Evolutionary conservation across 2,329 filamentous ascomycete species (phyloP).

Genomic region (Colletotrichum costaricense): DNA sequence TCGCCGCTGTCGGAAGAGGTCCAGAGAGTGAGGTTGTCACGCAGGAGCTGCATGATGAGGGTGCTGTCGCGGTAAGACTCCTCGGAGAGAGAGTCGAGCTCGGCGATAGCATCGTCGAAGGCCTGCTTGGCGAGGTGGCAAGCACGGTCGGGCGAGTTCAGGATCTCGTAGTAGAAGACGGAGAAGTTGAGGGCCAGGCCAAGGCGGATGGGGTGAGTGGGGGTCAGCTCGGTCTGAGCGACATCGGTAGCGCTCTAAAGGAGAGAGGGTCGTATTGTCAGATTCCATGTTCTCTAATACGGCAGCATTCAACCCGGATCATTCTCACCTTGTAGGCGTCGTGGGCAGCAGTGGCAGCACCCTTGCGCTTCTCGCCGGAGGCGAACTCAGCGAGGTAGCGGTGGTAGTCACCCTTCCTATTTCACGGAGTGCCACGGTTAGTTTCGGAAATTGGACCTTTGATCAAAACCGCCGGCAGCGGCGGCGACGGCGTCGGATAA

Average conservation of each 20-base stretch:
- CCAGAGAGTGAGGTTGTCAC: constrained; percentile 98
- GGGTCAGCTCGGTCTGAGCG: constrained; percentile 96
- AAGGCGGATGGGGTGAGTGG: constrained; percentile 97
- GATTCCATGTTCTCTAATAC: background rate
- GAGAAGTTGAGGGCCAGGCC: constrained; percentile 99
- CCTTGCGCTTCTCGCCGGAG: constrained; percentile 91
- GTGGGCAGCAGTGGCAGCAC: constrained; percentile 85
- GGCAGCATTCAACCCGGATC: background rate
- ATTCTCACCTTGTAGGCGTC: constrained; percentile 95
- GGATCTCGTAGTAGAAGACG: constrained; percentile 99
- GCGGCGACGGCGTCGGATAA: constrained; percentile 42
- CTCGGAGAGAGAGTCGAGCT: constrained; percentile 97
- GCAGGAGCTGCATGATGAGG: constrained; percentile 98
- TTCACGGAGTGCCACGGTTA: constrained; percentile 37
- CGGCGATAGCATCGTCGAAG: constrained; percentile 97
- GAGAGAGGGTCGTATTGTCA: constrained; percentile 3
- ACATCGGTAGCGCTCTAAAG: constrained; percentile 93
- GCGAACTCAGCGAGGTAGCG: constrained; percentile 95
- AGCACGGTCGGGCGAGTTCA: constrained; percentile 96
- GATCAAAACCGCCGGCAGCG: background rate
- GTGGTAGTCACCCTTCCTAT: constrained; percentile 97
- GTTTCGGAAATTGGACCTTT: constrained; percentile 7
- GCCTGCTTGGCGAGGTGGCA: constrained; percentile 99
- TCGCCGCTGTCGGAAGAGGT: constrained; percentile 92
- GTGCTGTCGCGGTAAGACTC: constrained; percentile 99